Conservation (phyloP, 805 yeast species). For the Monosporozyma aquatica region DNA sequence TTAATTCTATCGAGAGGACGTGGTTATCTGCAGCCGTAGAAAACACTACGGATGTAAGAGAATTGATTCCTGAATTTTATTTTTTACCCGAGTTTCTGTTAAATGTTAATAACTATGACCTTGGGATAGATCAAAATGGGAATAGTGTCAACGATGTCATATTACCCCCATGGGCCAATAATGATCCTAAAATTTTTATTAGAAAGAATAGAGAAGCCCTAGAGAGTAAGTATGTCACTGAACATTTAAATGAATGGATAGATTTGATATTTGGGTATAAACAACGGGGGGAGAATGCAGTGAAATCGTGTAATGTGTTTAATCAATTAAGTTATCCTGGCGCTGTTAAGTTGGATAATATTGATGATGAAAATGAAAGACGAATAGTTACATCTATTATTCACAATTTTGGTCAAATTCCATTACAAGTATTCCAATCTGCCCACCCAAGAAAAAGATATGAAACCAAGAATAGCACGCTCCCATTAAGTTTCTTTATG, state of each 20-base stretch:
- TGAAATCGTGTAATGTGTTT: constrained; percentile 62
- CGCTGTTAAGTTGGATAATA: constrained; percentile 64
- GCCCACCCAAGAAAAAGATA: constrained; percentile 49
- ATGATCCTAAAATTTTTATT: constrained; percentile 66
- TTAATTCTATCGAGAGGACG: constrained; percentile 63
- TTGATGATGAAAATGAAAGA: constrained; percentile 64
- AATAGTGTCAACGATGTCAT: constrained; percentile 48
- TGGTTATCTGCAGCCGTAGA: constrained; percentile 77
- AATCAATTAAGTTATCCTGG: constrained; percentile 82
- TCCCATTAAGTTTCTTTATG: neutral
- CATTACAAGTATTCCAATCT: constrained; percentile 55
- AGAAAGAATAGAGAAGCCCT: constrained; percentile 72
- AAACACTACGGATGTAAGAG: constrained; percentile 81
- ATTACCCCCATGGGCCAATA: constrained; percentile 78
- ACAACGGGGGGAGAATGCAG: constrained; percentile 66
- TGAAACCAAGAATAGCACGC: neutral
- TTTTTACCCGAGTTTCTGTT: constrained; percentile 69
- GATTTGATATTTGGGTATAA: constrained; percentile 76
- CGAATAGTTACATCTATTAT: constrained; percentile 75
- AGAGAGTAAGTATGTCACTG: constrained; percentile 73
- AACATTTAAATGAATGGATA: constrained; percentile 73
- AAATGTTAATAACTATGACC: constrained; percentile 56
- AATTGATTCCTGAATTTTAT: constrained; percentile 77
- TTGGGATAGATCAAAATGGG: constrained; percentile 63
- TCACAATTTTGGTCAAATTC: constrained; percentile 90